Conservation (phyloP, 176 grass and related monocot species). For the Eremochloa ophiuroides region DNA sequence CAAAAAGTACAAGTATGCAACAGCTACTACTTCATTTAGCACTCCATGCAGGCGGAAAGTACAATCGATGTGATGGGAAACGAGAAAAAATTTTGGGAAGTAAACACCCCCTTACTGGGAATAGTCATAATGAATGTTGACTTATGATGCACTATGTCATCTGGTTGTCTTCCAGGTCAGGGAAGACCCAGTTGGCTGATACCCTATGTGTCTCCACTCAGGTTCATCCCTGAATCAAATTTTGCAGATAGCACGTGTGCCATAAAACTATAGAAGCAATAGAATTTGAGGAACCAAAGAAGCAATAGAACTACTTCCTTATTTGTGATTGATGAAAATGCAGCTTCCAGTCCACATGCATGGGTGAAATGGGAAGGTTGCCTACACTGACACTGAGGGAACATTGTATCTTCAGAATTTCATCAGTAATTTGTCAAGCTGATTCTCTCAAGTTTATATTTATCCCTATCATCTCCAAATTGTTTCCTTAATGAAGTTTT, state of each 20-base stretch:
- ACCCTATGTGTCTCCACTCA: conserved; percentile 70
- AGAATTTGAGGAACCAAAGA: not conserved
- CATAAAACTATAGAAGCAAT: not conserved
- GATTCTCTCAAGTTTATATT: not conserved
- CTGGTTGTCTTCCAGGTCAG: conserved; percentile 48
- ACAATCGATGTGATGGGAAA: no score
- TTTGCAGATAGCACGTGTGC: not conserved
- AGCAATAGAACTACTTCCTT: not conserved
- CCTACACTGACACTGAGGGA: conserved; percentile 62
- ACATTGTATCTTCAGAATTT: conserved; percentile 65
- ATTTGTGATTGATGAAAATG: no score
- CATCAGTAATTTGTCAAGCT: not conserved
- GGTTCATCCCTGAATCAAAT: no score
- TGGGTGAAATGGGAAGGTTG: conserved; percentile 91
- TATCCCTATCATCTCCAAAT: conserved; percentile 10
- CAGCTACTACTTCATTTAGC: no score
- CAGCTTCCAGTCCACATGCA: no score
- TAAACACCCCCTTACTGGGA: no score
- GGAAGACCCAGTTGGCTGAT: conserved; percentile 90
- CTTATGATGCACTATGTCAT: not conserved
- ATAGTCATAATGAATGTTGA: not conserved
- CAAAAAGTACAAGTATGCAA: no score
- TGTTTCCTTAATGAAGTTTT: conserved; percentile 45
- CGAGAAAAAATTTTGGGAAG: no score
- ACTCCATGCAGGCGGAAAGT: no score